Conservation (phyloP, 441 rosid species). For the Corymbia citriodora region DNA sequence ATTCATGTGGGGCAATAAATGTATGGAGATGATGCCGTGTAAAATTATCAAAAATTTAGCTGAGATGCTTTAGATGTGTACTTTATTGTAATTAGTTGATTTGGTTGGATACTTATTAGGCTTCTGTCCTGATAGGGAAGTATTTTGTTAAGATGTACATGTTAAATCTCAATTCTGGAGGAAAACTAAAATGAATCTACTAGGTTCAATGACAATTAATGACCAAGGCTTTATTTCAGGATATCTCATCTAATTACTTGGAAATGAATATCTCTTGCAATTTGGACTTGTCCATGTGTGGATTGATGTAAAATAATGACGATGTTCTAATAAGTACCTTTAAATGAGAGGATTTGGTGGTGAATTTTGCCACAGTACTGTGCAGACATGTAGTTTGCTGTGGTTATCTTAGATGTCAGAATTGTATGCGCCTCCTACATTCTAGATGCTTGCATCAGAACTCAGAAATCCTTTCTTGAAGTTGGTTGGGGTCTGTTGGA, state of each 20-base stretch:
- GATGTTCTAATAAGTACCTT: not conserved
- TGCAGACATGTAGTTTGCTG: not conserved
- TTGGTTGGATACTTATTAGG: not conserved
- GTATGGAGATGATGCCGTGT: not conserved
- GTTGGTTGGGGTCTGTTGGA: not conserved
- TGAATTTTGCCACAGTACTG: not conserved
- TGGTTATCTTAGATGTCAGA: not conserved
- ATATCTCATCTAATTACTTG: not conserved
- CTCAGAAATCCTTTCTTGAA: not conserved
- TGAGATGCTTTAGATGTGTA: not conserved
- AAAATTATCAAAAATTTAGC: not conserved
- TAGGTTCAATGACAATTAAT: not conserved
- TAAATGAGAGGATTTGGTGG: not conserved
- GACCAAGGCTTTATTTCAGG: not conserved
- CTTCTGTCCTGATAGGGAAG: not conserved
- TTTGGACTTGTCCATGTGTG: not conserved
- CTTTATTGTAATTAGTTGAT: not conserved
- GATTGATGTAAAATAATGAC: not conserved
- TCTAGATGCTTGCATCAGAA: not conserved
- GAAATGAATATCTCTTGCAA: not conserved
- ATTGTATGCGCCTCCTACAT: not conserved
- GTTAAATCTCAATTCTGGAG: not conserved
- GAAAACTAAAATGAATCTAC: not conserved
- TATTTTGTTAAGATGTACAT: not conserved
- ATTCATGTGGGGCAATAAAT: not conserved